phyloP scores from a whole-genome alignment of 1,139 yeast genomes.

The Ogataea hybrid region DNA sequence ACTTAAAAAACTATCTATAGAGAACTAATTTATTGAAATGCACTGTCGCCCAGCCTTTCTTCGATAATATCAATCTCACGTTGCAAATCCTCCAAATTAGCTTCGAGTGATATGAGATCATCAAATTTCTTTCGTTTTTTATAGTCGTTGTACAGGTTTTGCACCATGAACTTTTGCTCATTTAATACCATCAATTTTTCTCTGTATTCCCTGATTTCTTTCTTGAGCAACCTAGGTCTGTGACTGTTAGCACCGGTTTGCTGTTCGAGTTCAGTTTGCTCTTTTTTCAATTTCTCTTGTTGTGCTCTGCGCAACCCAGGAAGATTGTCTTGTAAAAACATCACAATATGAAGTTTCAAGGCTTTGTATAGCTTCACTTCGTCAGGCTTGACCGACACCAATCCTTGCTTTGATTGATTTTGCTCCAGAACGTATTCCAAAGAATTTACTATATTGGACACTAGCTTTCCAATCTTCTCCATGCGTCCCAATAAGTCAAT shows the following conservation, averaged over 20 bases:
- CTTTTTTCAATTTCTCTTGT: slow-evolving; percentile 21
- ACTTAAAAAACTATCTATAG: not conserved
- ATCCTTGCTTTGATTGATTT: slow-evolving; percentile 5
- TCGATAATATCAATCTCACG: slow-evolving; percentile 51
- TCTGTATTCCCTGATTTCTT: slow-evolving; percentile 56
- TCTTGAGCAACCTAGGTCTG: slow-evolving; percentile 38
- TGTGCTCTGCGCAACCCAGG: slow-evolving; percentile 45
- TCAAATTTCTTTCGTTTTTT: slow-evolving; percentile 73
- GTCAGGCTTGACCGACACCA: slow-evolving; percentile 16
- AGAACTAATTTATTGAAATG: slow-evolving; percentile 36
- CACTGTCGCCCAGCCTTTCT: slow-evolving; percentile 60
- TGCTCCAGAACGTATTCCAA: slow-evolving; percentile 7
- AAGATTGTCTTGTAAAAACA: slow-evolving; percentile 53
- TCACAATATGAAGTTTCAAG: slow-evolving; percentile 44
- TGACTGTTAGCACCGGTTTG: slow-evolving; percentile 30
- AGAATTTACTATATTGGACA: slow-evolving; percentile 9
- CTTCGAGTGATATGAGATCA: slow-evolving; percentile 62
- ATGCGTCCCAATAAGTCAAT: slow-evolving; percentile 21
- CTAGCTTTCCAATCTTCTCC: slow-evolving; percentile 22
- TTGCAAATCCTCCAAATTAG: slow-evolving; percentile 58
- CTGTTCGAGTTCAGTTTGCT: slow-evolving; percentile 9
- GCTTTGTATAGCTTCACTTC: slow-evolving; percentile 41
- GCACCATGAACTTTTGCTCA: slow-evolving; percentile 76
- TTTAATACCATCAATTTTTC: slow-evolving; percentile 84
- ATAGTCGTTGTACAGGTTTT: slow-evolving; percentile 57